A percentile compares a stretch with the other conserved stretches of the same genome.
These are phyloP conservation scores for Phytophthora hybrid DNA, from an alignment of 352 stramenopile genomes.

Conservation along the genomic window DNA sequence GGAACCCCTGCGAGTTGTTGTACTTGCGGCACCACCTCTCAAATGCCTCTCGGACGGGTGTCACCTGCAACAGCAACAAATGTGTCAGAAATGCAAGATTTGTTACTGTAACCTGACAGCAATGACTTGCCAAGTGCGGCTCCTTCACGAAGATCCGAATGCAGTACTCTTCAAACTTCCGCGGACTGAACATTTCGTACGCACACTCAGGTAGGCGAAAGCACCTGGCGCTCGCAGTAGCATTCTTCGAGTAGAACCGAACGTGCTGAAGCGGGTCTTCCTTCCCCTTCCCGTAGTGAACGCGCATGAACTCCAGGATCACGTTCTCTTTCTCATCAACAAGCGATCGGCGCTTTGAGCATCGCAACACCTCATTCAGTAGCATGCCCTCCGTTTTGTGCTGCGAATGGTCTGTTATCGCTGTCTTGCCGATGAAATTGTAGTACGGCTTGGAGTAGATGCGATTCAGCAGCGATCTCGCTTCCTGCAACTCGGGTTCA, in stretches of 20 bases:
- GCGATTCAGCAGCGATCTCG: constrained; percentile 62
- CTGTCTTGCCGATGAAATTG: constrained; percentile 76
- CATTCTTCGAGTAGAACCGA: constrained; percentile 85
- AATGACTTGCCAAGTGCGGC: constrained; percentile 51
- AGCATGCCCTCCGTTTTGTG: constrained; percentile 60
- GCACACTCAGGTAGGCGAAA: constrained; percentile 59
- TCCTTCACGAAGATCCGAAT: constrained; percentile 84
- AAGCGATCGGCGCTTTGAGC: constrained; percentile 46
- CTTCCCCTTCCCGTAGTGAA: constrained; percentile 87
- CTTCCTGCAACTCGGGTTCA: constrained; percentile 48
- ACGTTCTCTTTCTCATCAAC: constrained; percentile 57
- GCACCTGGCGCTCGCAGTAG: constrained; percentile 51
- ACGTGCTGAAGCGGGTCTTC: constrained; percentile 75
- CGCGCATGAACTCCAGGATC: constrained; percentile 82
- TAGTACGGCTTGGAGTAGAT: constrained; percentile 83
- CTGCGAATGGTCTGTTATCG: constrained; percentile 53
- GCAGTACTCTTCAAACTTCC: constrained; percentile 70
- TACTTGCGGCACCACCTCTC: constrained; percentile 59
- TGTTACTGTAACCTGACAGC: neutral
- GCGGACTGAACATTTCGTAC: constrained; percentile 76
- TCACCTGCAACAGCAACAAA: constrained; percentile 30
- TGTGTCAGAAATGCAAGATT: constrained; percentile 8
- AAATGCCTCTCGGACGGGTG: constrained; percentile 63
- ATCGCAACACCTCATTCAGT: constrained; percentile 65
- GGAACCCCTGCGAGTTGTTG: constrained; percentile 57